A percentile compares a stretch with the other conserved stretches of the same genome.
Evolutionary conservation across 441 rosid genomes (phyloP).

Genomic region (Populus tomentosa): DNA sequence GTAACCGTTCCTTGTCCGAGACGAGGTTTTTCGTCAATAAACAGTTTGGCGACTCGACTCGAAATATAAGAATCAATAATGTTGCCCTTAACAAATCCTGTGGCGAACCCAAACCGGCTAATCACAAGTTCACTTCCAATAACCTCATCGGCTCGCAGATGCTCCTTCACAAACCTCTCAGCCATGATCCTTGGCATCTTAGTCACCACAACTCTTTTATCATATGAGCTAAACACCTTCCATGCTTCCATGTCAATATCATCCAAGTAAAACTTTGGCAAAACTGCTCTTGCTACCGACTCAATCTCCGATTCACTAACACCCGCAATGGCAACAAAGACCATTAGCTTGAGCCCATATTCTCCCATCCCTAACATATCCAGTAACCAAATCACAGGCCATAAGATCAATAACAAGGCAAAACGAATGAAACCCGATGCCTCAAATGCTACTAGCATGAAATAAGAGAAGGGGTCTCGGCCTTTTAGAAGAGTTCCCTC

Average conservation of each 20-base stretch:
- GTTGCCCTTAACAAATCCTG: slow-evolving; percentile 45
- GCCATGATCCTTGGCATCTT: slow-evolving; percentile 69
- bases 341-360: slow-evolving; percentile 50
- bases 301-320: slow-evolving; percentile 53
- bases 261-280: slow-evolving; percentile 80
- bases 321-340: slow-evolving; percentile 60
- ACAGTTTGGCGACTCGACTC: slow-evolving; percentile 36
- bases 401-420: slow-evolving; percentile 40
- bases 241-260: slow-evolving; percentile 65
- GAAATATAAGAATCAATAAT: slow-evolving; percentile 25
- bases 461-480: slow-evolving; percentile 61
- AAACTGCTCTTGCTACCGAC: slow-evolving; percentile 76
- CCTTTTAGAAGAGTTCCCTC: slow-evolving; percentile 70
- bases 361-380: slow-evolving; percentile 38
- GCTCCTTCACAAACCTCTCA: slow-evolving; percentile 73
- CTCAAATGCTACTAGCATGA: slow-evolving; percentile 84
- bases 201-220: slow-evolving; percentile 61
- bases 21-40: slow-evolving; percentile 41
- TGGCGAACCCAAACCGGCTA: slow-evolving; percentile 63
- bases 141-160: slow-evolving; percentile 69
- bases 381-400: slow-evolving; percentile 59
- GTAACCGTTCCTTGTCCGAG: slow-evolving; percentile 44
- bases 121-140: slow-evolving; percentile 57
- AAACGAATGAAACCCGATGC: slow-evolving; percentile 73
- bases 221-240: slow-evolving; percentile 52